A percentile compares a stretch with the other conserved stretches of the same genome.
Evolutionary conservation across 805 yeast species (phyloP).

Genomic region (Clavispora fructus): DNA sequence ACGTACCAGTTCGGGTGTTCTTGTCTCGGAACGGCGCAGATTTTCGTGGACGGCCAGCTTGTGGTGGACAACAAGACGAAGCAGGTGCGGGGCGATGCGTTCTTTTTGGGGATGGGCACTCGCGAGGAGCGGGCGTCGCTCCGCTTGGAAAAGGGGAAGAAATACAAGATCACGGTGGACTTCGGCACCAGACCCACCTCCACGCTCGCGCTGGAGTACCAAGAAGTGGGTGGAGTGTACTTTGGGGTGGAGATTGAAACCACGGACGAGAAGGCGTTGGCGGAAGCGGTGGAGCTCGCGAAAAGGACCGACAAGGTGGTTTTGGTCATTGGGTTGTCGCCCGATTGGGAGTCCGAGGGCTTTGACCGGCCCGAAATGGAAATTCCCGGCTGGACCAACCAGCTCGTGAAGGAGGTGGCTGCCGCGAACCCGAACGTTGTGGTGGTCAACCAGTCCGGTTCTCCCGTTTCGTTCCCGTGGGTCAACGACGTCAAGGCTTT

Average conservation of each 20-base stretch:
- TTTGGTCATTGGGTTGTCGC: slow-evolving; percentile 22
- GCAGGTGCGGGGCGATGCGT: slow-evolving; percentile 45
- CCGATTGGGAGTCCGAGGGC: slow-evolving; percentile 30
- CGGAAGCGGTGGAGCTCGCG: slow-evolving; percentile 22
- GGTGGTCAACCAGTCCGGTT: slow-evolving; percentile 30
- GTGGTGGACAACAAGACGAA: slow-evolving; percentile 52
- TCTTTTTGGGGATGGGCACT: slow-evolving; percentile 51
- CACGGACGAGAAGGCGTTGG: slow-evolving; percentile 20
- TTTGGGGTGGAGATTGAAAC: slow-evolving; percentile 20
- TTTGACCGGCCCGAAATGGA: slow-evolving; percentile 25
- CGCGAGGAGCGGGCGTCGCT: slow-evolving; percentile 41
- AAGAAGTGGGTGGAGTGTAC: slow-evolving; percentile 22
- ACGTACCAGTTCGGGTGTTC: slow-evolving; percentile 49
- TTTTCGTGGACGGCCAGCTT: slow-evolving; percentile 48
- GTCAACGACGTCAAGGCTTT: slow-evolving; percentile 18
- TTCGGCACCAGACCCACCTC: slow-evolving; percentile 48
- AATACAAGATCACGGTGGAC: slow-evolving; percentile 43
- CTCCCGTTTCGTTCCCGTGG: slow-evolving; percentile 32
- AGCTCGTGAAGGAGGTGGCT: slow-evolving; percentile 20
- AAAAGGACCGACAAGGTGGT: slow-evolving; percentile 25
- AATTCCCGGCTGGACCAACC: slow-evolving; percentile 24
- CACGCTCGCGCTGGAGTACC: slow-evolving; percentile 9
- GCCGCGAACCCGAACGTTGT: slow-evolving; percentile 26
- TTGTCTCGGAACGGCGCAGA: slow-evolving; percentile 50
- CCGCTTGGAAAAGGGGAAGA: slow-evolving; percentile 37